These are phyloP conservation scores for Dioscorea zingiberensis DNA, from an alignment of 106 monocot genomes.

Conservation along the genomic window DNA sequence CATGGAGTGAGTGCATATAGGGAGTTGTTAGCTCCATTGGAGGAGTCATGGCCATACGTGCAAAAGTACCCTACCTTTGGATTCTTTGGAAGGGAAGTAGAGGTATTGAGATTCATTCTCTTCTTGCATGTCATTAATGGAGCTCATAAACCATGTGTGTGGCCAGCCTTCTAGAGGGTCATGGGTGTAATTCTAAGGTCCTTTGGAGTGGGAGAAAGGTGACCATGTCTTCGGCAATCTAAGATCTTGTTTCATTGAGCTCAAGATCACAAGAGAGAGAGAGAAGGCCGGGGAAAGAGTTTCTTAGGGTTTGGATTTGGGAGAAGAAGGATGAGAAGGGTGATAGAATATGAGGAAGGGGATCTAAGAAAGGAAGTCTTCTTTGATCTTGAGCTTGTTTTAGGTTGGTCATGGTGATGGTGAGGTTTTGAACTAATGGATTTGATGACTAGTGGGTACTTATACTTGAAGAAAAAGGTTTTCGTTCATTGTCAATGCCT, in stretches of 20 bases:
- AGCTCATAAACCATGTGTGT: conserved; percentile 84
- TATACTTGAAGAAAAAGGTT: too few relatives aligned
- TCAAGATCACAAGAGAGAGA: neutral
- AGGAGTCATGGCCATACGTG: conserved; percentile 27
- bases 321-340: conserved; percentile 27
- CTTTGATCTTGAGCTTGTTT: too few relatives aligned
- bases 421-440: too few relatives aligned
- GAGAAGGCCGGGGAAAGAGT: conserved; percentile 1
- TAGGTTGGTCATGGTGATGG: too few relatives aligned
- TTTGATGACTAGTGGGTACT: too few relatives aligned
- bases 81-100: conserved; percentile 51
- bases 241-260: neutral
- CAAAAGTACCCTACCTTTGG: conserved; percentile 46
- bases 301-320: conserved; percentile 28
- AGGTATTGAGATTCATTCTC: conserved; percentile 33
- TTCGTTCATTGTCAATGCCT: too few relatives aligned
- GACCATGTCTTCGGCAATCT: conserved; percentile 34
- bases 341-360: conserved; percentile 19
- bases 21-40: conserved; percentile 51
- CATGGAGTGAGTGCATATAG: conserved; percentile 67
- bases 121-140: conserved; percentile 42
- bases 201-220: conserved; percentile 64
- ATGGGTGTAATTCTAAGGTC: conserved; percentile 30
- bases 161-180: conserved; percentile 22
- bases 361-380: neutral